Conservation (phyloP, 352 stramenopile genomes). For the Phytophthora cajani region DNA sequence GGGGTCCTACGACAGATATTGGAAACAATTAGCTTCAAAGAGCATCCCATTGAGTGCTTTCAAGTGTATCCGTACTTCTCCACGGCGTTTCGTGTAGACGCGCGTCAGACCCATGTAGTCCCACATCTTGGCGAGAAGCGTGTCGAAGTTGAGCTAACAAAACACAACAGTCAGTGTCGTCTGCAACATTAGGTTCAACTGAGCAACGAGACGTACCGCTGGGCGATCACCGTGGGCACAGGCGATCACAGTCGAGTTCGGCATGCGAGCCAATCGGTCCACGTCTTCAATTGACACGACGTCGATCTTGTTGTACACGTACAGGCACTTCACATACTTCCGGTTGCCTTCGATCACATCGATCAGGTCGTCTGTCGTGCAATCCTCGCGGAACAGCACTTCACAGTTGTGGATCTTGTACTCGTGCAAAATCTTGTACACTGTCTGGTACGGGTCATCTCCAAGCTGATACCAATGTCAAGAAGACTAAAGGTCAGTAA, state of each 20-base stretch:
- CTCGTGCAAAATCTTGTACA: constrained; percentile 94
- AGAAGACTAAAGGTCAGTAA: neutral
- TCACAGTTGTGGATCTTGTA: constrained; percentile 99
- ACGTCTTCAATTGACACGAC: constrained; percentile 99
- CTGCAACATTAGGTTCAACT: neutral
- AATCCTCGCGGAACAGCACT: constrained; percentile 97
- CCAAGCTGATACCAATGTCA: constrained; percentile 55
- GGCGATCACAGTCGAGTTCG: constrained; percentile 97
- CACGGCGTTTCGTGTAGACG: constrained; percentile 90
- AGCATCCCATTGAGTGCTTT: neutral
- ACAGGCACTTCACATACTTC: constrained; percentile 99
- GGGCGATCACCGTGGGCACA: constrained; percentile 84
- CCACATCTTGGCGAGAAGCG: constrained; percentile 89
- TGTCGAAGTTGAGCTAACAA: constrained; percentile 97
- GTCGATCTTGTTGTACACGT: constrained; percentile 99
- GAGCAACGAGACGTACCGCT: constrained; percentile 49
- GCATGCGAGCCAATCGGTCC: constrained; percentile 95
- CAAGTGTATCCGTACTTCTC: constrained; percentile 55
- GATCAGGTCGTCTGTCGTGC: constrained; percentile 97
- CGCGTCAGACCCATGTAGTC: constrained; percentile 91
- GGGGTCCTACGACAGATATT: constrained; percentile 54
- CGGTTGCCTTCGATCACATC: constrained; percentile 99
- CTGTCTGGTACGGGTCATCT: constrained; percentile 88
- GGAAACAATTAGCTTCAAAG: neutral
- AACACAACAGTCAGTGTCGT: constrained; percentile 7